These are phyloP conservation scores for Eucalyptus albens DNA, from an alignment of 345 rosid species.

Conservation along the genomic window DNA sequence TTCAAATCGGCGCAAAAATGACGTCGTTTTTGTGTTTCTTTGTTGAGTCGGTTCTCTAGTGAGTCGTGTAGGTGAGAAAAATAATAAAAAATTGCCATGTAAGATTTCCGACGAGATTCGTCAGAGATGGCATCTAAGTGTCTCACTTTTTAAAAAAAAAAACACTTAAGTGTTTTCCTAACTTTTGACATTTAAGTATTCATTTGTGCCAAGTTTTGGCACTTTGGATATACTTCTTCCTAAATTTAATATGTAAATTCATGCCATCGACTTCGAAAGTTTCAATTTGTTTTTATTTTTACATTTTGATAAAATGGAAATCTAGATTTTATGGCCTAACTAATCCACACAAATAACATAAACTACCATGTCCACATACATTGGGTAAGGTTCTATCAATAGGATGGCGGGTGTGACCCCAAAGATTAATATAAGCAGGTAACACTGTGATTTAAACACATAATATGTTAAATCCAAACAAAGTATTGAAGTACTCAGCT, in stretches of 20 bases:
- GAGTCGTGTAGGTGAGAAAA: too few relatives aligned
- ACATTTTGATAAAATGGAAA: not conserved
- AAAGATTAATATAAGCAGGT: not conserved
- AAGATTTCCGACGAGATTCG: accelerated
- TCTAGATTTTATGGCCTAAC: not conserved
- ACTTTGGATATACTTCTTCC: too few relatives aligned
- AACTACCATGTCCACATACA: not conserved
- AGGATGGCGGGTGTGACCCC: not conserved
- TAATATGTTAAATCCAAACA: not conserved
- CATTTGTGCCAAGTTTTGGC: too few relatives aligned
- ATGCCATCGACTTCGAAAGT: not conserved
- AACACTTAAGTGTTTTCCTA: too few relatives aligned
- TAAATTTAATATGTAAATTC: not conserved
- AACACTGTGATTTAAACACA: not conserved
- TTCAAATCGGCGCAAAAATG: too few relatives aligned
- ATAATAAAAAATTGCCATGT: too few relatives aligned
- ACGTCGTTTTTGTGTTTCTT: too few relatives aligned
- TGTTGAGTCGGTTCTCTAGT: accelerated
- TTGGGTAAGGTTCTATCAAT: not conserved
- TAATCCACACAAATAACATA: not conserved
- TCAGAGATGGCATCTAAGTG: too few relatives aligned
- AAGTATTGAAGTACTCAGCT: not conserved
- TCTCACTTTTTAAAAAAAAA: too few relatives aligned
- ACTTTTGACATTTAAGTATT: too few relatives aligned
- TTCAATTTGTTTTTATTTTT: not conserved